phyloP scores from a whole-genome alignment of 345 rosid genomes.

The Dipteronia sinensis region DNA sequence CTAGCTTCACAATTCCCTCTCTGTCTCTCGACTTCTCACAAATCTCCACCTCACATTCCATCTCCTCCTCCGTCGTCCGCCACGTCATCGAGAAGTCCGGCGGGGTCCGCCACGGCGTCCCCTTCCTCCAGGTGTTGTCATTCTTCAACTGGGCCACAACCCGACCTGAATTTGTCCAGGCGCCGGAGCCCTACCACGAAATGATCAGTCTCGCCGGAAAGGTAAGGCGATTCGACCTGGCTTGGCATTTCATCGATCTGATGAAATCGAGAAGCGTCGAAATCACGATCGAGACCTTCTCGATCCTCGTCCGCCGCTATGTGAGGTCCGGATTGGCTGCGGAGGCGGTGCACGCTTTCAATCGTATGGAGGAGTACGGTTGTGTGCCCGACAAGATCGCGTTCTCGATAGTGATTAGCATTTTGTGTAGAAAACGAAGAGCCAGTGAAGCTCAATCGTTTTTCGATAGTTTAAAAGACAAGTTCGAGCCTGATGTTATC shows the following conservation, averaged over 20 bases:
- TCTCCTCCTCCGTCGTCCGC: slow-evolving; percentile 55
- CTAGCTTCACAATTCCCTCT: slow-evolving; percentile 53
- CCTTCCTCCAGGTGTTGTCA: slow-evolving; percentile 62
- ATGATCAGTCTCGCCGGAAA: slow-evolving; percentile 87
- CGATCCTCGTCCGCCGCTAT: slow-evolving; percentile 75
- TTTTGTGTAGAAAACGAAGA: slow-evolving; percentile 66
- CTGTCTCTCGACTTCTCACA: slow-evolving; percentile 70
- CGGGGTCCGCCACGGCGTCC: slow-evolving; percentile 76
- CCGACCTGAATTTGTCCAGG: slow-evolving; percentile 35
- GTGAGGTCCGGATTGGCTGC: slow-evolving; percentile 82
- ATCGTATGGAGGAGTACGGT: slow-evolving; percentile 91
- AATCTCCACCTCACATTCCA: slow-evolving; percentile 27
- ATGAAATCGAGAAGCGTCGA: slow-evolving; percentile 69
- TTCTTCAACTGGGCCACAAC: slow-evolving; percentile 88
- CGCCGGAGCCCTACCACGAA: slow-evolving; percentile 75
- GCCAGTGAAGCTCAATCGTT: slow-evolving; percentile 82
- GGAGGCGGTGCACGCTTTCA: slow-evolving; percentile 91
- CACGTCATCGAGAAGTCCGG: slow-evolving; percentile 68
- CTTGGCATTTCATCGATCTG: slow-evolving; percentile 71
- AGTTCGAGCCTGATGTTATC: slow-evolving; percentile 72
- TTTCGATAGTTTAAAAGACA: slow-evolving; percentile 63
- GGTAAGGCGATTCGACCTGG: slow-evolving; percentile 68
- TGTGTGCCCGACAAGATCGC: slow-evolving; percentile 73
- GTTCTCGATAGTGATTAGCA: slow-evolving; percentile 71
- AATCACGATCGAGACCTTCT: slow-evolving; percentile 59